Evolutionary conservation across 306 rosid genomes (phyloP).

Genomic region (Phaseolus lunatus): DNA sequence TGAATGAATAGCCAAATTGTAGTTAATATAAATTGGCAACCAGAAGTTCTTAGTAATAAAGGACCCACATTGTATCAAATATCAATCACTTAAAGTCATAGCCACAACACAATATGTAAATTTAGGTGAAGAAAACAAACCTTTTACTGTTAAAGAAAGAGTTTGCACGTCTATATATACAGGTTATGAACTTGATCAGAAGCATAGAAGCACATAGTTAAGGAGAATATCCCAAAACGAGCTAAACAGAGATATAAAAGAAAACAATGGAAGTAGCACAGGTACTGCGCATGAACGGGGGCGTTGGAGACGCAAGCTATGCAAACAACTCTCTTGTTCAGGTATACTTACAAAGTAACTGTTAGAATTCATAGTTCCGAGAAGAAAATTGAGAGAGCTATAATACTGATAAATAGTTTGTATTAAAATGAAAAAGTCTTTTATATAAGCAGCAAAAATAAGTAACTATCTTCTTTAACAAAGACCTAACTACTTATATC

Average conservation of each 20-base stretch:
- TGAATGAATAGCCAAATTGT: too few relatives aligned
- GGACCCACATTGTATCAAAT: too few relatives aligned
- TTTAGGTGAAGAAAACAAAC: background rate
- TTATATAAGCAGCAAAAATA: too few relatives aligned
- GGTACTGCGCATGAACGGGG: conserved; percentile 53
- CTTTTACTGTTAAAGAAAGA: background rate
- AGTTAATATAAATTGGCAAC: too few relatives aligned
- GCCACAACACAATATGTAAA: background rate
- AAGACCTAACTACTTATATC: too few relatives aligned
- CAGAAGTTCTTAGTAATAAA: too few relatives aligned
- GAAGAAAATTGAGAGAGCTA: too few relatives aligned
- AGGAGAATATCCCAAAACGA: background rate
- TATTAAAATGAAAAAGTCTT: too few relatives aligned
- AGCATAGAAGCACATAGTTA: background rate
- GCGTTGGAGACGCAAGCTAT: conserved; percentile 49
- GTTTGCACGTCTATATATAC: background rate
- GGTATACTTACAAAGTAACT: conserved; percentile 6
- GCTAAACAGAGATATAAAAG: background rate
- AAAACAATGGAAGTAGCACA: conserved; percentile 38
- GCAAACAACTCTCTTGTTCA: conserved; percentile 50
- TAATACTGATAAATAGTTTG: too few relatives aligned
- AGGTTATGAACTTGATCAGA: background rate
- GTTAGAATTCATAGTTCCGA: too few relatives aligned
- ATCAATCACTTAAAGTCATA: background rate
- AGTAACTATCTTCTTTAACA: too few relatives aligned